phyloP scores from a whole-genome alignment of 2,329 filamentous ascomycete species.

The Colletotrichum godetiae region DNA sequence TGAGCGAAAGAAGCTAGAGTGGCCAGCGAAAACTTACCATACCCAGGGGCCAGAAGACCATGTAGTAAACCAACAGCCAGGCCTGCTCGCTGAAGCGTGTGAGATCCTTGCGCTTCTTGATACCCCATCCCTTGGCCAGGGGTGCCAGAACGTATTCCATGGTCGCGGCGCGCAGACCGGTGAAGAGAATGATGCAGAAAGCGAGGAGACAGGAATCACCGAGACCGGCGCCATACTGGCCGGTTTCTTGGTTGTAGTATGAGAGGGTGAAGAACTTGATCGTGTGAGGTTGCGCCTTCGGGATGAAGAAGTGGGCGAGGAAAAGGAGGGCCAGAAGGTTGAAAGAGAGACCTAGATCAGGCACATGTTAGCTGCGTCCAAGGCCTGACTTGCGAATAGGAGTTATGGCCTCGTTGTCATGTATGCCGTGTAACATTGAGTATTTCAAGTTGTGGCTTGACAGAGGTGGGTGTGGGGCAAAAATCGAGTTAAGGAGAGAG shows the following conservation, averaged over 20 bases:
- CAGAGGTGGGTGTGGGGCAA: background rate
- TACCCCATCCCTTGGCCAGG: slow-evolving; percentile 76
- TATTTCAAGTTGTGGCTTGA: slow-evolving; percentile 13
- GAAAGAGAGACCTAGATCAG: slow-evolving; percentile 75
- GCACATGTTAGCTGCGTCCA: slow-evolving; percentile 38
- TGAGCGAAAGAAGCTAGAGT: background rate
- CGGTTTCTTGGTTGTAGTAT: slow-evolving; percentile 78
- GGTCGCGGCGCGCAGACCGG: slow-evolving; percentile 81
- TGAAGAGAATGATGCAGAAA: slow-evolving; percentile 86
- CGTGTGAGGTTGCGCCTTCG: slow-evolving; percentile 82
- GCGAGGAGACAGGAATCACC: slow-evolving; percentile 84
- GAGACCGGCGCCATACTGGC: slow-evolving; percentile 79
- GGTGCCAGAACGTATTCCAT: slow-evolving; percentile 92
- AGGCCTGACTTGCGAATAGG: background rate
- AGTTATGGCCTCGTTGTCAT: background rate
- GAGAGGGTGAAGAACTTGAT: slow-evolving; percentile 89
- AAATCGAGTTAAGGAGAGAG: background rate
- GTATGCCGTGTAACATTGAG: slow-evolving; percentile 14
- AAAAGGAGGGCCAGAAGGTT: slow-evolving; percentile 87
- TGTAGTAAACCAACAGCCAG: slow-evolving; percentile 89
- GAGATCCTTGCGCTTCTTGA: slow-evolving; percentile 80
- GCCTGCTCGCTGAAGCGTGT: slow-evolving; percentile 93
- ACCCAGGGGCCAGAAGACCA: slow-evolving; percentile 83
- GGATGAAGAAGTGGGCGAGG: slow-evolving; percentile 85
- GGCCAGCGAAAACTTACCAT: slow-evolving; percentile 70